Base-by-base conservation (phyloP, 441 rosid genomes). In the Euphorbia celastroides region DNA sequence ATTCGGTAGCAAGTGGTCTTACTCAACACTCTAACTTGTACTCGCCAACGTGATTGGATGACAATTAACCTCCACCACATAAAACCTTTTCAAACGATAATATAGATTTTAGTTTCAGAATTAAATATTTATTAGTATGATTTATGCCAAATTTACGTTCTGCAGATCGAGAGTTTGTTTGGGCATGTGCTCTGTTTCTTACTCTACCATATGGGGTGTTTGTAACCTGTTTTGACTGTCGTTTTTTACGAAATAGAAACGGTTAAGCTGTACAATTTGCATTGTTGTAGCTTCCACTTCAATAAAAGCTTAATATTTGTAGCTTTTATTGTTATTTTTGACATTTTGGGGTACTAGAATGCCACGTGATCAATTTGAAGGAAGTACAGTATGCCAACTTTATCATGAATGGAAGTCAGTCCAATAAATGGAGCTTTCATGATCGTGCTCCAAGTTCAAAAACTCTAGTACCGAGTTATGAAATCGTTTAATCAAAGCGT, bases 181-280 rank as follows among this genome's bases (percentile, higher is more conserved):
- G 3, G 11, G 58, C 58, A 54, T 23, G 58, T 54, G 58, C 30
- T 1, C 5, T 54, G 58, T 54, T 54, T 46, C 16, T 54, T 54
- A 54, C 58, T 22, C 58, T 22, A 54, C 9, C 57, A 54, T 54
- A 54, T 54, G 57, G 6, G 22, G 57, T 54, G 57, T 54, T 54
- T 54, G 16, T 1, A n/a, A n/a, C n/a, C n/a, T n/a, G n/a, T n/a
- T n/a, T n/a, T n/a, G n/a, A n/a, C n/a, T n/a, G n/a, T n/a, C n/a
- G n/a, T n/a, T n/a, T 19, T 51, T n/a, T 6, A 19, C 7, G 22
- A 51, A n/a, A n/a, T 50, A 50, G 7, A 50, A 11, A 50, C n/a
- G n/a, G n/a, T n/a, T n/a, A n/a, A 50, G 5, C 9, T 50, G 55
- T 1, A 19, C 55, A 50, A n/a, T 50, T n/a, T 19, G 3, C 9